Percentiles rank a stretch among this genome's conserved stretches.
These are phyloP conservation scores for Castanea mollissima DNA, from an alignment of 306 rosid species.

Conservation along the genomic window DNA sequence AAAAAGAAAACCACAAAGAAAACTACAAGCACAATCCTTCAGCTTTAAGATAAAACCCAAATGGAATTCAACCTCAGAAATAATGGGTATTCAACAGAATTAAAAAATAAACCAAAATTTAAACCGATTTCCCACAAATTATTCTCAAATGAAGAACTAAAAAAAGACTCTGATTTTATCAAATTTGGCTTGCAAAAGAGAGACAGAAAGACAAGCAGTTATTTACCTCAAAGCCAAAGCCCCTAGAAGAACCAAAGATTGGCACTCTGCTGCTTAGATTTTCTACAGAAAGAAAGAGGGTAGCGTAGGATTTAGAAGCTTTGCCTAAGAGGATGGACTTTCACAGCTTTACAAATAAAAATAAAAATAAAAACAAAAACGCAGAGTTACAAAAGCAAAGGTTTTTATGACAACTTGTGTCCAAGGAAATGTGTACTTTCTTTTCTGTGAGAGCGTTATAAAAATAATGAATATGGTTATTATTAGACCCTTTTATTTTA, in stretches of 20 bases:
- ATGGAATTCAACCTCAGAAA: conserved; percentile 25
- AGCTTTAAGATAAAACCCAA: conserved; percentile 19
- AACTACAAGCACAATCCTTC: conserved; percentile 7
- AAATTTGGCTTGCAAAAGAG: not conserved
- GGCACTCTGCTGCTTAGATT: conserved; percentile 10
- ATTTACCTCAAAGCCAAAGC: conserved; percentile 35
- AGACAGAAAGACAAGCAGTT: conserved; percentile 2
- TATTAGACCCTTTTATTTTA: too few species aligned
- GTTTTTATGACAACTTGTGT: not conserved
- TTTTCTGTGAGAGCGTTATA: not conserved
- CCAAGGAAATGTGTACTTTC: not conserved
- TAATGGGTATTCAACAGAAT: conserved; percentile 32
- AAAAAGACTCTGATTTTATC: conserved; percentile 7
- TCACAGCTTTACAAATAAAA: conserved; percentile 2
- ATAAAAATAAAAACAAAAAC: conserved; percentile 15
- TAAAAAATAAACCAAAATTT: conserved; percentile 14
- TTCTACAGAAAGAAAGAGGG: not conserved
- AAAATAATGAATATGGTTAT: not conserved
- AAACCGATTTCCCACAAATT: conserved; percentile 12
- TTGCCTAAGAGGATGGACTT: conserved; percentile 19
- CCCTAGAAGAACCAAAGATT: conserved; percentile 28
- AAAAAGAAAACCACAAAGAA: not conserved
- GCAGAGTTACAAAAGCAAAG: not conserved
- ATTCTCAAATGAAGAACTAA: not conserved
- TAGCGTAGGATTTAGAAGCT: conserved; percentile 14